Conservation (phyloP, 768 basidiomycete species). For the Trametes villosa region DNA sequence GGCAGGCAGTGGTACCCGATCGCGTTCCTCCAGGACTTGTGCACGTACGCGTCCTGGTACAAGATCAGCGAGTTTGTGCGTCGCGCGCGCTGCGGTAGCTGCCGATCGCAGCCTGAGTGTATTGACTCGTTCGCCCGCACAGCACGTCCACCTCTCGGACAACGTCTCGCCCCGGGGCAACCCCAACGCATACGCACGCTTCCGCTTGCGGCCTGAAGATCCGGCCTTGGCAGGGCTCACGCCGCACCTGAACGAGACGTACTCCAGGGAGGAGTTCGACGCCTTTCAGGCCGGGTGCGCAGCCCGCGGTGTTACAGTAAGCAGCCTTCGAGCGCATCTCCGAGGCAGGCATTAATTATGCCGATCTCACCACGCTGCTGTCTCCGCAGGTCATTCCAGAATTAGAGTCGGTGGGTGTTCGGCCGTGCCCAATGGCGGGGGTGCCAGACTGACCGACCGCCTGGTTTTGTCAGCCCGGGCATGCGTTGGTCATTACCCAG, state of each 20-base stretch:
- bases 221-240: slow-evolving; percentile 29
- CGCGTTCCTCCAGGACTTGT: slow-evolving; percentile 30
- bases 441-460: neutral
- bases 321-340: neutral
- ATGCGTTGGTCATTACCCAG: slow-evolving; percentile 48
- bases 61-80: slow-evolving; percentile 35
- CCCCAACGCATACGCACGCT: slow-evolving; percentile 33
- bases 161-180: slow-evolving; percentile 26
- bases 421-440: neutral
- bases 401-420: slow-evolving; percentile 28
- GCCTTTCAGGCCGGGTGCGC: slow-evolving; percentile 31
- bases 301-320: slow-evolving; percentile 32
- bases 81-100: slow-evolving; percentile 6
- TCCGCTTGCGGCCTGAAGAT: slow-evolving; percentile 30
- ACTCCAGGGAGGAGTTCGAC: slow-evolving; percentile 31
- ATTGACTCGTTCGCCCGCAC: neutral
- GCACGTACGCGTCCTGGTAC: slow-evolving; percentile 34
- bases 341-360: neutral
- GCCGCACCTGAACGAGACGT: slow-evolving; percentile 34
- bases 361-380: neutral
- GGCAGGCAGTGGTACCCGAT: slow-evolving; percentile 35
- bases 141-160: slow-evolving; percentile 37
- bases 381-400: slow-evolving; percentile 28
- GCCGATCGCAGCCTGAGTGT: neutral
- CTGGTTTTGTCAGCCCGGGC: slow-evolving; percentile 34